These are phyloP conservation scores for Botrytis cinerea DNA, from an alignment of 2,329 filamentous ascomycete species.

Conservation along the genomic window DNA sequence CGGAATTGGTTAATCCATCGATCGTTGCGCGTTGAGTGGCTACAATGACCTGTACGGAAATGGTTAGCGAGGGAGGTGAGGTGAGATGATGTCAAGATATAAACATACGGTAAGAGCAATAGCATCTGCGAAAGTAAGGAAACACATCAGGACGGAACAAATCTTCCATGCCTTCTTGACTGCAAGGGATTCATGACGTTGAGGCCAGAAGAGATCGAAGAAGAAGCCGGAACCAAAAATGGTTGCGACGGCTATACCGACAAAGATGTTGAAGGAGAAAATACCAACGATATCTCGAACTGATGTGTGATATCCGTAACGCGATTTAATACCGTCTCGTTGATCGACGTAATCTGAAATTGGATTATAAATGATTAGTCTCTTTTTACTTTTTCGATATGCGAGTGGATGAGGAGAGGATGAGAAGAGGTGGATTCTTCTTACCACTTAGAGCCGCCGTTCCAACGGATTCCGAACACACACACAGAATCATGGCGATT, in stretches of 20 bases:
- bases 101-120: slow-evolving; percentile 49
- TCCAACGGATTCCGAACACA: slow-evolving; percentile 57
- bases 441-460: slow-evolving; percentile 56
- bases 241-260: slow-evolving; percentile 57
- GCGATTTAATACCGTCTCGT: slow-evolving; percentile 49
- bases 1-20: slow-evolving; percentile 41
- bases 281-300: slow-evolving; percentile 59
- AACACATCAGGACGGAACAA: slow-evolving; percentile 50
- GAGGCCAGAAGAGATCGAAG: slow-evolving; percentile 63
- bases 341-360: slow-evolving; percentile 55
- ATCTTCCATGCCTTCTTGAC: slow-evolving; percentile 58
- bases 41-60: slow-evolving; percentile 46
- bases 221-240: slow-evolving; percentile 62
- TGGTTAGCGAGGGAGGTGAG: neutral
- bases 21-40: slow-evolving; percentile 50
- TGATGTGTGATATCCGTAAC: slow-evolving; percentile 48
- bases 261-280: slow-evolving; percentile 59
- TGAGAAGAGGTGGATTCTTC: slow-evolving; percentile 30
- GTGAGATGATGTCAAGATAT: neutral
- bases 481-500: slow-evolving; percentile 58
- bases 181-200: slow-evolving; percentile 50
- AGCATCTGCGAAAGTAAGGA: slow-evolving; percentile 51
- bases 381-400: neutral
- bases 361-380: neutral
- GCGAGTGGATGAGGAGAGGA: neutral